phyloP scores from a whole-genome alignment of 106 monocot genomes.

The Allium fistulosum region DNA sequence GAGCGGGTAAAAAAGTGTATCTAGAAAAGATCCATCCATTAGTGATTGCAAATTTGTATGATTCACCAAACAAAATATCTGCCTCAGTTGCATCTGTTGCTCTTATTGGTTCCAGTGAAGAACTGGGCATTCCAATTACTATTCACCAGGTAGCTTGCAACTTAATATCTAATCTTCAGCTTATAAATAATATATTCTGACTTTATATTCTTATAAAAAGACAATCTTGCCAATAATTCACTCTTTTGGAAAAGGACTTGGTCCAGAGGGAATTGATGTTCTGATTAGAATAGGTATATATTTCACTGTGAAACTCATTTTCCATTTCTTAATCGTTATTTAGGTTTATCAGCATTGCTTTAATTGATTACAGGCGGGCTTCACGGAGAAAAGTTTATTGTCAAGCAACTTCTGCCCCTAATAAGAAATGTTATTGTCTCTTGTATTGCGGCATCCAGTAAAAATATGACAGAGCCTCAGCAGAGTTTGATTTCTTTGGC shows the following conservation, averaged over 20 bases:
- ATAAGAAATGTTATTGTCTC: conserved; percentile 62
- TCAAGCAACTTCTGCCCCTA: conserved; percentile 73
- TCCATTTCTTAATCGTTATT: conserved; percentile 1
- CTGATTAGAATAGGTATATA: conserved; percentile 88
- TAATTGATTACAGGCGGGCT: conserved; percentile 47
- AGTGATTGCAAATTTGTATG: conserved; percentile 61
- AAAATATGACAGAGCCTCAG: conserved; percentile 71
- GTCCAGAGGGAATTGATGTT: conserved; percentile 79
- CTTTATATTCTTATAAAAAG: conserved; percentile 25
- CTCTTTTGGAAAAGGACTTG: conserved; percentile 82
- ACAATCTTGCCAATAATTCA: conserved; percentile 80
- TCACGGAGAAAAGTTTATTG: conserved; percentile 73
- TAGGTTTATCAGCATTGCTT: conserved; percentile 1
- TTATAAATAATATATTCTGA: conserved; percentile 6
- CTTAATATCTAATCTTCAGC: background rate
- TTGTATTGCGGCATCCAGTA: conserved; percentile 44
- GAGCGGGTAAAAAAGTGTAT: conserved; percentile 78
- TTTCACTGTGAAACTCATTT: conserved; percentile 3
- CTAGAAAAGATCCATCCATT: conserved; percentile 80
- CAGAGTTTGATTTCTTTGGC: conserved; percentile 79
- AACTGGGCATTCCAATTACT: conserved; percentile 89
- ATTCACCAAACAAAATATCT: conserved; percentile 53
- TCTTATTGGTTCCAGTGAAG: conserved; percentile 86
- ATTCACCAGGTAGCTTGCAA: conserved; percentile 60
- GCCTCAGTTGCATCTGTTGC: conserved; percentile 75